Base-by-base conservation (phyloP, 2,329 filamentous ascomycete genomes). In the Mycocentrospora acerina region DNA sequence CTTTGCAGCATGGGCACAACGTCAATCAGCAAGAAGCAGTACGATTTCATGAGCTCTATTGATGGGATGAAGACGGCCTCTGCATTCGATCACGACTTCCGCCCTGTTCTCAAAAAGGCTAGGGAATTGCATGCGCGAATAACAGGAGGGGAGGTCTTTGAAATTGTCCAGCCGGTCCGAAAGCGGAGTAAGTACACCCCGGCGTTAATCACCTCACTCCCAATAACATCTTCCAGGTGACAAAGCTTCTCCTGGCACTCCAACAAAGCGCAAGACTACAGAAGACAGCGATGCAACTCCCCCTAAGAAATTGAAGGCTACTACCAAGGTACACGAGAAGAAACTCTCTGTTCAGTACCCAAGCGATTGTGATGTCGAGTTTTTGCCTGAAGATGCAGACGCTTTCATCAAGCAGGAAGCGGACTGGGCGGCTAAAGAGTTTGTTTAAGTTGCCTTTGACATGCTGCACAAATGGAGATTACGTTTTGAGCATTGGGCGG, bases 21-120 rank as follows among this genome's bases (percentile, higher is more conserved):
- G 3, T 40, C 35, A 9, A 46, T 56, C 28, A 29, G 29, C 9
- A 40, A n/a, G 11, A 37, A 40, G 9, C 42, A 54, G 15, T 57
- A 51, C 35, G 43, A 51, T 9, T 28, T 55, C 18, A 57, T 59
- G 51, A 39, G 30, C 8, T 36, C 55, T 1, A 24, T 59, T 2
- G 55, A 59, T 28, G 53, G 55, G 11, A 38, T 26, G 4, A 40
- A 40, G 15, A 57, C 55, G 1, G 47, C 51, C 1, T 37, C 35
- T 2, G 46, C 42, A 2, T 57, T 53, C 24, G 32, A 57, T 32
- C 55, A 59, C 27, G 43, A 53, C 30, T 50, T 59, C 28, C 42
- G 49, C 12, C 22, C 44, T 3, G 17, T 55, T 3, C 11, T 45
- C 4, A 25, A 39, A 7, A 50, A 46, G 19, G 51, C 53, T 16